Percentiles rank a stretch among this genome's conserved stretches.
Conservation (phyloP, 768 basidiomycete genomes). For the Suillus plorans region DNA sequence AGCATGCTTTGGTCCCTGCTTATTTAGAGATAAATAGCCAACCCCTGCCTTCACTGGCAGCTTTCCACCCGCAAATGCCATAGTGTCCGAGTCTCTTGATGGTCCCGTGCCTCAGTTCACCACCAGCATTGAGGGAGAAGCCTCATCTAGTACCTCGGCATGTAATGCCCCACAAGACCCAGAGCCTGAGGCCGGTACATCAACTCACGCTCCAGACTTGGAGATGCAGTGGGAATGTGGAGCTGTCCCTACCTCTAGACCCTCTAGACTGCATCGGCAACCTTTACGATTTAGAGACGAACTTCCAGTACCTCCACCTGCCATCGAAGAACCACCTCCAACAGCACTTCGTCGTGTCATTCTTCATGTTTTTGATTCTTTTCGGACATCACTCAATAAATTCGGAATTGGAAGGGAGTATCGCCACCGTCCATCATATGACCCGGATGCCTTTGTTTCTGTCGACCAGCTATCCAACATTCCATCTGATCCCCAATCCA, state of each 20-base stretch:
- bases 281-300: constrained; percentile 14
- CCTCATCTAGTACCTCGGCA: not conserved
- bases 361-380: constrained; percentile 15
- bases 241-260: not conserved
- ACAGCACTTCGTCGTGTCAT: constrained; percentile 4
- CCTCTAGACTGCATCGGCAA: not conserved
- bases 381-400: constrained; percentile 15
- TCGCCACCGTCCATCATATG: constrained; percentile 11
- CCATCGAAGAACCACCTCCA: not conserved
- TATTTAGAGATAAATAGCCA: not conserved
- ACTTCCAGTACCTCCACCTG: constrained; percentile 15
- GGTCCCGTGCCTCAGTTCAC: too few species aligned
- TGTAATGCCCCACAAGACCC: too few species aligned
- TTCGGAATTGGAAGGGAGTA: constrained; percentile 19
- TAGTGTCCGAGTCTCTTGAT: too few species aligned
- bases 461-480: constrained; percentile 1
- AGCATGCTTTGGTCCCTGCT: too few species aligned
- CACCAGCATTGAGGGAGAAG: too few species aligned
- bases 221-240: too few species aligned
- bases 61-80: too few species aligned
- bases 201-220: too few species aligned
- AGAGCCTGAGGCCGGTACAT: too few species aligned
- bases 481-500: not conserved
- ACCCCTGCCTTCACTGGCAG: not conserved
- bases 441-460: not conserved